Conservation (phyloP, 208 protist genomes). For the Angomonas deanei region DNA sequence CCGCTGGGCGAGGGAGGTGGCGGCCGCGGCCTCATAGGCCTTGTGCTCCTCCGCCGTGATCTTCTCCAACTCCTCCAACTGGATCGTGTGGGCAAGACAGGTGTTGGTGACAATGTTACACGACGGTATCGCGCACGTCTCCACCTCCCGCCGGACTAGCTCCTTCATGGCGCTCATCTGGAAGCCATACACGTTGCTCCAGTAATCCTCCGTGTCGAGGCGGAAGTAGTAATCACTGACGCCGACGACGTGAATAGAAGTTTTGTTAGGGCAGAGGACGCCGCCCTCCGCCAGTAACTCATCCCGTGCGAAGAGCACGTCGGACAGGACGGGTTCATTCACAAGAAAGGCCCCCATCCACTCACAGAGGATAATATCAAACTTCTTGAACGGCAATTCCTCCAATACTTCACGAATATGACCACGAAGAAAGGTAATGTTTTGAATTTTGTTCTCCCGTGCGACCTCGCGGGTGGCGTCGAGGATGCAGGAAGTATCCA, state of each 20-base stretch:
- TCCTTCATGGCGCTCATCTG: conserved; percentile 87
- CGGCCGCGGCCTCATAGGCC: conserved; percentile 28
- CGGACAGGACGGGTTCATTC: conserved; percentile 71
- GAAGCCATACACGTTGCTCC: conserved; percentile 93
- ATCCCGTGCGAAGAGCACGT: conserved; percentile 77
- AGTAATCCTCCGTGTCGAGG: conserved; percentile 84
- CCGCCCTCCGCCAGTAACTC: conserved; percentile 61
- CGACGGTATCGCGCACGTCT: conserved; percentile 67
- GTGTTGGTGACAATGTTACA: conserved; percentile 69
- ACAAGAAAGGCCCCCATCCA: conserved; percentile 86
- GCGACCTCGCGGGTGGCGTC: conserved; percentile 73
- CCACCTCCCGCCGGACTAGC: conserved; percentile 74
- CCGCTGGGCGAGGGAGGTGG: conserved; percentile 13
- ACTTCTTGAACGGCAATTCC: conserved; percentile 60
- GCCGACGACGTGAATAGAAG: conserved; percentile 79
- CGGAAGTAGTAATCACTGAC: conserved; percentile 83
- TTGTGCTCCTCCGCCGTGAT: conserved; percentile 33
- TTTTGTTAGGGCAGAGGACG: conserved; percentile 72
- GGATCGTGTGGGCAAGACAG: conserved; percentile 50
- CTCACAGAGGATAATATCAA: conserved; percentile 89
- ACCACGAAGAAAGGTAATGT: conserved; percentile 77
- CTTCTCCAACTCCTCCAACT: conserved; percentile 38
- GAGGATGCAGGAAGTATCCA: conserved; percentile 80
- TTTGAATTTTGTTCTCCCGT: conserved; percentile 69
- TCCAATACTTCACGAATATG: conserved; percentile 51